These are phyloP conservation scores for Blepharisma stoltei DNA, from an alignment of 73 alveolate genomes.

Conservation along the genomic window DNA sequence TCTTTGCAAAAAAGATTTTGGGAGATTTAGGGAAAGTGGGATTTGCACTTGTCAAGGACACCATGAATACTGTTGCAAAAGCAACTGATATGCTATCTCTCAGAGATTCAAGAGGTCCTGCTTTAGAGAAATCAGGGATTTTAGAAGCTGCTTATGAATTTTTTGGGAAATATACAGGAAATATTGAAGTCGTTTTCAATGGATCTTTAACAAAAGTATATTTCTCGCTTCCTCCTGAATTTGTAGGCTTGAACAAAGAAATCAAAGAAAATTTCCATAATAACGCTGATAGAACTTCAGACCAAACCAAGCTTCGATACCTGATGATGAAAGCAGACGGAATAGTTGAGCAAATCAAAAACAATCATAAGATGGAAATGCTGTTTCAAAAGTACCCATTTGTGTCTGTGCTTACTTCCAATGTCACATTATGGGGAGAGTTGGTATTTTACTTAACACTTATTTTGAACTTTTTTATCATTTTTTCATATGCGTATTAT, in stretches of 20 bases:
- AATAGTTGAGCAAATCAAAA: background rate
- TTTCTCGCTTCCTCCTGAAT: slow-evolving; percentile 48
- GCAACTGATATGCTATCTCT: too few relatives aligned
- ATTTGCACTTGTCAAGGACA: background rate
- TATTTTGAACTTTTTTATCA: background rate
- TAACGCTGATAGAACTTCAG: slow-evolving; percentile 52
- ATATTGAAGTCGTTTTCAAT: slow-evolving; percentile 51
- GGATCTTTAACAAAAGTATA: slow-evolving; percentile 43
- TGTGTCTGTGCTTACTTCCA: too few relatives aligned
- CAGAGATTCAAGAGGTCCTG: too few relatives aligned
- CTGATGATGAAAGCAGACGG: slow-evolving; percentile 2
- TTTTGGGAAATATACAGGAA: slow-evolving; percentile 45
- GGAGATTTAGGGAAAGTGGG: slow-evolving; percentile 29
- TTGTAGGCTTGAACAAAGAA: slow-evolving; percentile 37
- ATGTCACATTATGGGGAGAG: too few relatives aligned
- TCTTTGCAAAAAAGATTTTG: slow-evolving; percentile 4
- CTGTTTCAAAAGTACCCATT: too few relatives aligned
- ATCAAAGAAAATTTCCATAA: slow-evolving; percentile 48
- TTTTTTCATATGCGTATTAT: background rate
- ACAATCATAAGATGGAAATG: too few relatives aligned
- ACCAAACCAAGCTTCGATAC: slow-evolving; percentile 46
- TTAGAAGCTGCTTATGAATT: slow-evolving; percentile 41
- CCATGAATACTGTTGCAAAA: too few relatives aligned
- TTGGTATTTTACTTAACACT: too few relatives aligned
- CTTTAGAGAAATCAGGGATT: slow-evolving; percentile 10